Conservation (phyloP, 1,284 basidiomycete genomes). For the Cutaneotrichosporon dermatis region DNA sequence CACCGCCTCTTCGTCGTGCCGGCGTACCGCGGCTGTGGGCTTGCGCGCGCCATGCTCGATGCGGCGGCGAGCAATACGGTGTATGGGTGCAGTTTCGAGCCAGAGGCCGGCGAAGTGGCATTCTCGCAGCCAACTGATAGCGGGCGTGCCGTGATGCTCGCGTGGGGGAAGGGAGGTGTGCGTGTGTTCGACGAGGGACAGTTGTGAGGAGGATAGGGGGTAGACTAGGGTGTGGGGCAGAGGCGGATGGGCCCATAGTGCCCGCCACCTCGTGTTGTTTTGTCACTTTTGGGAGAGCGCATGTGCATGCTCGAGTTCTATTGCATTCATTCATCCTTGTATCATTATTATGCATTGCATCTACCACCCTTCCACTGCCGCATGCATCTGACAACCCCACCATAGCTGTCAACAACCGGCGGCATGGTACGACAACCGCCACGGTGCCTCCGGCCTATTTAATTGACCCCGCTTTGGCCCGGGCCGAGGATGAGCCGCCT, state of each 20-base stretch:
- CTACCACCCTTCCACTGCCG: neutral
- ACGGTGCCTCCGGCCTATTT: neutral
- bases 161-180: conserved; percentile 41
- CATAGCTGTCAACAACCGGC: neutral
- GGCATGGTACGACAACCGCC: neutral
- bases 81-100: conserved; percentile 47
- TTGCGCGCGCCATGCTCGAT: conserved; percentile 44
- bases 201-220: conserved; percentile 14
- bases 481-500: neutral
- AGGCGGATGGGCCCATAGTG: no score
- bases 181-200: conserved; percentile 48
- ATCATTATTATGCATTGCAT: neutral
- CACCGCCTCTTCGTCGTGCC: conserved; percentile 52
- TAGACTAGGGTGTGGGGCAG: neutral
- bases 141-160: conserved; percentile 46
- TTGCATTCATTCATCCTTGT: neutral
- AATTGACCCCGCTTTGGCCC: neutral
- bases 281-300: neutral
- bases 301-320: neutral
- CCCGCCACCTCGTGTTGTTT: no score
- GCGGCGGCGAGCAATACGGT: conserved; percentile 41
- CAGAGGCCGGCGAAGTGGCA: conserved; percentile 40
- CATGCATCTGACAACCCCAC: no score
- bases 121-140: conserved; percentile 52
- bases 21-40: conserved; percentile 37